Evolutionary conservation across 495 filamentous ascomycete species (phyloP).

Genomic region (Penicillium argentinense): DNA sequence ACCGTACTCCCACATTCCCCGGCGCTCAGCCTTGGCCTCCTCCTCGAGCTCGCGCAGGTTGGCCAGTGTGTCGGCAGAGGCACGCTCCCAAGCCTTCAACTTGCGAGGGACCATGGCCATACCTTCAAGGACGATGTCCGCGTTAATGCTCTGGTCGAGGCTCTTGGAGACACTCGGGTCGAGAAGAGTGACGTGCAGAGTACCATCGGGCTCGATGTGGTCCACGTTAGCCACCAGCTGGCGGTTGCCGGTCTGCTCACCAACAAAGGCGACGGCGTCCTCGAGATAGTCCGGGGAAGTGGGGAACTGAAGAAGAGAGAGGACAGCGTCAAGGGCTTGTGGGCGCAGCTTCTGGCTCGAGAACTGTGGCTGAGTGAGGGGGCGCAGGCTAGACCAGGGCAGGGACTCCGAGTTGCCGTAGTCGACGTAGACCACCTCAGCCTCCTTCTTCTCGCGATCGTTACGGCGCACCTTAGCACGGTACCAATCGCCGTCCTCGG

Average conservation of each 20-base stretch:
- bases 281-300: conserved; percentile 70
- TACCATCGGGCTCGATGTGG: conserved; percentile 70
- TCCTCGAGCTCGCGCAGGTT: conserved; percentile 64
- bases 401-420: conserved; percentile 92
- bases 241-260: conserved; percentile 61
- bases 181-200: conserved; percentile 80
- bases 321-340: conserved; percentile 82
- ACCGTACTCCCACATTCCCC: conserved; percentile 97
- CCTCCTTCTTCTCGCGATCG: conserved; percentile 82
- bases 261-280: conserved; percentile 73
- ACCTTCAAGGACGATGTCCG: conserved; percentile 77
- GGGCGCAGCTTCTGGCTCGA: conserved; percentile 71
- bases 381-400: conserved; percentile 78
- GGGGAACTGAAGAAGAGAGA: conserved; percentile 90
- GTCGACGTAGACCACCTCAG: conserved; percentile 92
- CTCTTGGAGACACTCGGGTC: conserved; percentile 63
- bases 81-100: conserved; percentile 84
- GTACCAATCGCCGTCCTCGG: conserved; percentile 89
- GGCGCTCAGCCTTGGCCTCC: conserved; percentile 71
- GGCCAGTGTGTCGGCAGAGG: conserved; percentile 66
- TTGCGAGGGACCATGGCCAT: conserved; percentile 87
- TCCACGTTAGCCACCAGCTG: conserved; percentile 91
- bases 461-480: conserved; percentile 87
- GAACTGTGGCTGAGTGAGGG: conserved; percentile 77
- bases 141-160: conserved; percentile 77